These are phyloP conservation scores for Ogataea nonfermentans DNA, from an alignment of 805 yeast species.

Conservation along the genomic window DNA sequence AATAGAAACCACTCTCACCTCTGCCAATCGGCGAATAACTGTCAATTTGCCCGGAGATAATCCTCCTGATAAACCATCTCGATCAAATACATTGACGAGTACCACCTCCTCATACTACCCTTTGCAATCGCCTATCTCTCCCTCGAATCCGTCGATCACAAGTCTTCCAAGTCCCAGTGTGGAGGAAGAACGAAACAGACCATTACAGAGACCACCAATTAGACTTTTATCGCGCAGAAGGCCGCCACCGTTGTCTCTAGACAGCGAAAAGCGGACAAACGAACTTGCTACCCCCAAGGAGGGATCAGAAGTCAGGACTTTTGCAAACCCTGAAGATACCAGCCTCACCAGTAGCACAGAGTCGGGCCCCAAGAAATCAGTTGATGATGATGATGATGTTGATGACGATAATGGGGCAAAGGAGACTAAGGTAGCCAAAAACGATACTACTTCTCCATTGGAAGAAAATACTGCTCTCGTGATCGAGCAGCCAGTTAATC, in stretches of 20 bases:
- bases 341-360: too few species aligned
- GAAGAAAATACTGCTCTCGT: too few species aligned
- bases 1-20: conserved; percentile 3
- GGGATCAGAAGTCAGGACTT: not conserved
- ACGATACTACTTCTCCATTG: too few species aligned
- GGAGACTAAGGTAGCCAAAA: too few species aligned
- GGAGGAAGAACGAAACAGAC: conserved; percentile 5
- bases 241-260: conserved; percentile 19
- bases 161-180: conserved; percentile 8
- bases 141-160: not conserved
- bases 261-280: not conserved
- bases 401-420: too few species aligned
- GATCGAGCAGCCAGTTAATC: too few species aligned
- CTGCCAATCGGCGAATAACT: conserved; percentile 12
- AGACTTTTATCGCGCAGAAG: conserved; percentile 17
- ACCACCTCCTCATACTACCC: conserved; percentile 18
- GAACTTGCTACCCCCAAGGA: not conserved
- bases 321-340: too few species aligned
- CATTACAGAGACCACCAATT: conserved; percentile 17
- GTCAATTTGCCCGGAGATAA: conserved; percentile 3
- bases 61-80: not conserved
- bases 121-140: not conserved
- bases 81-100: conserved; percentile 10
- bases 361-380: too few species aligned
- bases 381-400: too few species aligned